phyloP scores from a whole-genome alignment of 2,329 filamentous ascomycete species.

The Stagonosporopsis rhizophila region DNA sequence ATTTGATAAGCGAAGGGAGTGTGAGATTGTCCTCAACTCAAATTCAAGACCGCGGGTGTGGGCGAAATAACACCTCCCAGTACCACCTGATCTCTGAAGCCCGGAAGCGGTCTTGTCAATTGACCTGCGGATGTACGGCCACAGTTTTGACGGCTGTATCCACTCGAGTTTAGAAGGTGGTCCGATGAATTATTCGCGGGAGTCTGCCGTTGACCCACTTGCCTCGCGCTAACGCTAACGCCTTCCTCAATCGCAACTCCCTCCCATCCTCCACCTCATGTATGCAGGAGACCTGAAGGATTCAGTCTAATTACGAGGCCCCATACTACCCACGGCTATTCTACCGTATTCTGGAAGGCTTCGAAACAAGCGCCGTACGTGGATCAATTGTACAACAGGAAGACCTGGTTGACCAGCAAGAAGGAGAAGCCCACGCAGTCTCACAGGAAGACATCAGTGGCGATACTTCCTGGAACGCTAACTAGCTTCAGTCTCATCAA shows the following conservation, averaged over 20 bases:
- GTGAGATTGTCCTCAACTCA: background rate
- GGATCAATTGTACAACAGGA: background rate
- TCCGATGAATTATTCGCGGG: slow-evolving; percentile 1
- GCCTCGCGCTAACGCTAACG: slow-evolving; percentile 1
- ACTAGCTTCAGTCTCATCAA: background rate
- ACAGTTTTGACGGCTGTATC: background rate
- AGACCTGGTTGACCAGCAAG: background rate
- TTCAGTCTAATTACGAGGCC: background rate
- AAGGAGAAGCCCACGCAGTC: background rate
- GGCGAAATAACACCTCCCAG: background rate
- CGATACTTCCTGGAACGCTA: background rate
- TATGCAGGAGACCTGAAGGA: slow-evolving; percentile 5
- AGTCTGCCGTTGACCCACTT: background rate
- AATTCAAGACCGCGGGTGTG: background rate
- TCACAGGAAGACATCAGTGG: background rate
- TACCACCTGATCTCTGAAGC: background rate
- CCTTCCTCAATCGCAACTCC: background rate
- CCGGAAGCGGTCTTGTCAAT: background rate
- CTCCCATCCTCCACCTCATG: background rate
- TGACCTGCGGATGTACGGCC: background rate
- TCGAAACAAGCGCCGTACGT: background rate
- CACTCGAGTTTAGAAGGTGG: background rate
- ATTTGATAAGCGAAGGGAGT: background rate
- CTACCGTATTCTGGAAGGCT: background rate
- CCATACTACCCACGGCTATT: background rate